Percentiles rank a stretch among this genome's conserved stretches.
Evolutionary conservation across 2,329 filamentous ascomycete genomes (phyloP).

Genomic region (Aureobasidium sp.): DNA sequence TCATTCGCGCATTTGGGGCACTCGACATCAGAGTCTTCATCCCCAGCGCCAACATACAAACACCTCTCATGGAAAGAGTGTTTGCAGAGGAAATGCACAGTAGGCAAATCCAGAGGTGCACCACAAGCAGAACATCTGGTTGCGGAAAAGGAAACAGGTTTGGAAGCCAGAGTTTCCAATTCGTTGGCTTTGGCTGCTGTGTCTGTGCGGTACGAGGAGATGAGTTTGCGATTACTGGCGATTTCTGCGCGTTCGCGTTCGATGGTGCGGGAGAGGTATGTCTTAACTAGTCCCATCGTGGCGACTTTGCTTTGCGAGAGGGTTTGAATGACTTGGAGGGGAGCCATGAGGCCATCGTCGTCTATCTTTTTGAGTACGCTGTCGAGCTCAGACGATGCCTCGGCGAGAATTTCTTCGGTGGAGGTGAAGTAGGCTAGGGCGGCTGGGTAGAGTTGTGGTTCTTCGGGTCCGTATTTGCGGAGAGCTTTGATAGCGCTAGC

Average conservation of each 20-base stretch:
- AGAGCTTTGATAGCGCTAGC: conserved; percentile 81
- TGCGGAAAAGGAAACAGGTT: conserved; percentile 83
- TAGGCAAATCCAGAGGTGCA: conserved; percentile 71
- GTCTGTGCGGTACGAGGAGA: conserved; percentile 74
- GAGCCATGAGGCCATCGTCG: conserved; percentile 84
- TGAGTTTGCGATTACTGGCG: conserved; percentile 66
- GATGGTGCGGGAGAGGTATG: conserved; percentile 83
- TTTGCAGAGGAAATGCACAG: conserved; percentile 93
- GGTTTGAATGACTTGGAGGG: conserved; percentile 91
- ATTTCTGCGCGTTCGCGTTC: conserved; percentile 84
- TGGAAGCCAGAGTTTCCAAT: conserved; percentile 64
- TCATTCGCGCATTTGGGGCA: conserved; percentile 78
- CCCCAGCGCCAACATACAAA: conserved; percentile 49
- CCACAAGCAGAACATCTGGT: conserved; percentile 81
- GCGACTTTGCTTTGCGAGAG: conserved; percentile 72
- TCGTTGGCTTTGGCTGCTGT: conserved; percentile 73
- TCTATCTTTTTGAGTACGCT: conserved; percentile 78
- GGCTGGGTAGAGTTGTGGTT: conserved; percentile 85
- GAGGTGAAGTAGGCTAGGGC: conserved; percentile 92
- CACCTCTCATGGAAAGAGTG: conserved; percentile 95
- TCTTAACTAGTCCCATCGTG: conserved; percentile 95
- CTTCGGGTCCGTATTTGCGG: conserved; percentile 81
- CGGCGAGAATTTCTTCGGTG: conserved; percentile 67
- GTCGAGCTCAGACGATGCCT: conserved; percentile 78
- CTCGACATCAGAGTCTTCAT: conserved; percentile 58